A percentile compares a stretch with the other conserved stretches of the same genome.
phyloP scores from a whole-genome alignment of 2,329 filamentous ascomycete species.

The Zarea fungicola region DNA sequence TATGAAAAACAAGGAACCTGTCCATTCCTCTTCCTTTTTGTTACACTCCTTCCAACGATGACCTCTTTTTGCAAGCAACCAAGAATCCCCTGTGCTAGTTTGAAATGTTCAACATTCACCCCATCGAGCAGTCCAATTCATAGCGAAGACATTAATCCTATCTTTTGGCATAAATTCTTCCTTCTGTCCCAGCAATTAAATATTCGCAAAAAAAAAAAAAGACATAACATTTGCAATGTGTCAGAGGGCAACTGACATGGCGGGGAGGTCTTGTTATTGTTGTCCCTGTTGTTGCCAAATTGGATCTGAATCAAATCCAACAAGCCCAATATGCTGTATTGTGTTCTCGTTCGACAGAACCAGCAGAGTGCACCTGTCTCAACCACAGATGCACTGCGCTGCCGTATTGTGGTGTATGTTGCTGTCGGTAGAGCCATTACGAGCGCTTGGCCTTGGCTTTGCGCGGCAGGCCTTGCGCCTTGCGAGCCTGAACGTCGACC shows the following conservation, averaged over 20 bases:
- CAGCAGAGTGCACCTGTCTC: background rate
- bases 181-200: background rate
- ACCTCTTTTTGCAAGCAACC: background rate
- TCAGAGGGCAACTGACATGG: conserved; percentile 12
- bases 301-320: background rate
- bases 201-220: conserved; percentile 2
- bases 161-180: background rate
- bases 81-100: background rate
- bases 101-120: background rate
- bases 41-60: background rate
- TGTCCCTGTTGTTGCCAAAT: conserved; percentile 9
- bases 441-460: conserved; percentile 26
- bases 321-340: background rate
- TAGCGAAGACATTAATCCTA: background rate
- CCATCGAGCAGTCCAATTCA: background rate
- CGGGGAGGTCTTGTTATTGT: conserved; percentile 4
- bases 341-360: background rate
- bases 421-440: background rate
- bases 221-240: background rate
- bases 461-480: conserved; percentile 45
- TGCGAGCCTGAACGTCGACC: conserved; percentile 70
- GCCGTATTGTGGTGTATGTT: background rate
- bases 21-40: background rate
- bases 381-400: background rate
- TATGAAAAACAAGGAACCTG: background rate